A percentile compares a stretch with the other conserved stretches of the same genome.
Evolutionary conservation across 2,329 filamentous ascomycete genomes (phyloP).

Genomic region (Ilyonectria sp.): DNA sequence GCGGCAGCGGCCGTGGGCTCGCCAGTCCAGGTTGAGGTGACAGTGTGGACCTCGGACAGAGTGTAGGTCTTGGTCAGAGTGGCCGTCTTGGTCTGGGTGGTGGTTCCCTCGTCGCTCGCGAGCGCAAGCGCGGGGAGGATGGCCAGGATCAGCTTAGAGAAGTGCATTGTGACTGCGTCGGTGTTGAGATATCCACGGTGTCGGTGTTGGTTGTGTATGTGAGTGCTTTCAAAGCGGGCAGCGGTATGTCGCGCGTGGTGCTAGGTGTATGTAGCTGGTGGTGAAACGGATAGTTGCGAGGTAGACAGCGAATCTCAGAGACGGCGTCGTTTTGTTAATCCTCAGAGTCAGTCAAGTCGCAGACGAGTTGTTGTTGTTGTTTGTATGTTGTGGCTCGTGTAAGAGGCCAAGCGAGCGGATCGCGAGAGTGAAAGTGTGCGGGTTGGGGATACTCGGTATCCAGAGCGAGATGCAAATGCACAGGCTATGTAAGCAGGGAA

Average conservation of each 20-base stretch:
- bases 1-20: conserved; percentile 38
- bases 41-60: conserved; percentile 62
- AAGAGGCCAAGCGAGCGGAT: conserved; percentile 36
- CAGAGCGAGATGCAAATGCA: conserved; percentile 29
- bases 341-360: conserved; percentile 22
- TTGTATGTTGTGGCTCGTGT: conserved; percentile 31
- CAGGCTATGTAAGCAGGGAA: conserved; percentile 41
- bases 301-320: conserved; percentile 21
- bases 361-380: conserved; percentile 21
- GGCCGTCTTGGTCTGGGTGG: conserved; percentile 66
- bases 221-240: conserved; percentile 45
- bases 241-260: conserved; percentile 35
- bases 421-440: conserved; percentile 22
- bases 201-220: conserved; percentile 33
- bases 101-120: conserved; percentile 56
- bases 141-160: conserved; percentile 61
- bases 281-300: not conserved
- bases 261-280: conserved; percentile 21
- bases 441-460: conserved; percentile 49
- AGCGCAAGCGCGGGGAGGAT: conserved; percentile 69
- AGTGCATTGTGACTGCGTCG: conserved; percentile 53
- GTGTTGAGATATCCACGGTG: conserved; percentile 23
- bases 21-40: conserved; percentile 49
- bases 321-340: conserved; percentile 7
- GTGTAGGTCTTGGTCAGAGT: conserved; percentile 68